Conservation (phyloP, 2,329 filamentous ascomycete genomes). For the Myrmaecium sp. region DNA sequence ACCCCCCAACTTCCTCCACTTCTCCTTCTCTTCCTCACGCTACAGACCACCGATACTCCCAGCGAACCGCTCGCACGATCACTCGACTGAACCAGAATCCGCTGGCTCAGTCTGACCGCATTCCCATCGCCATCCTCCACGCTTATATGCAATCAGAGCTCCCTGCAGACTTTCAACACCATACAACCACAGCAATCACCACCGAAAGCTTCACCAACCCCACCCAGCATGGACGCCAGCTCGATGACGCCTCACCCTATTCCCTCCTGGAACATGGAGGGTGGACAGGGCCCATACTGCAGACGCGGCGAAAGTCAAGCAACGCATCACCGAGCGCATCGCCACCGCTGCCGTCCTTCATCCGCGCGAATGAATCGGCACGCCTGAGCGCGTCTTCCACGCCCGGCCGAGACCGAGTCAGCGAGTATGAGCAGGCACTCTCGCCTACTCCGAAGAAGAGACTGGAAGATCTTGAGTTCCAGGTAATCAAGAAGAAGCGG, state of each 20-base stretch:
- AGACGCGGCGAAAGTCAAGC: slow-evolving; percentile 6
- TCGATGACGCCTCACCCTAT: slow-evolving; percentile 28
- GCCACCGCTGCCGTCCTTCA: slow-evolving; percentile 9
- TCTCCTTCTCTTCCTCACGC: too few relatives aligned
- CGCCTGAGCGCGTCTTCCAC: slow-evolving; percentile 19
- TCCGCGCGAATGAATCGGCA: slow-evolving; percentile 8
- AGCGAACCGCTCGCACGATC: too few relatives aligned
- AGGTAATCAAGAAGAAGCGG: slow-evolving; percentile 31
- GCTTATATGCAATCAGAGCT: slow-evolving; percentile 52
- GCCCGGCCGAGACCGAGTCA: slow-evolving; percentile 33
- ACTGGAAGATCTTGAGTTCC: slow-evolving; percentile 31
- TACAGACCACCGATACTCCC: too few relatives aligned
- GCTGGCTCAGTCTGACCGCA: slow-evolving; percentile 38
- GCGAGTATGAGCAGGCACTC: slow-evolving; percentile 36
- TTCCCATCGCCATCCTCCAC: slow-evolving; percentile 15
- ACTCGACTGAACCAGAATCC: slow-evolving; percentile 35
- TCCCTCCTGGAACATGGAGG: slow-evolving; percentile 22
- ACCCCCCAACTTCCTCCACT: too few relatives aligned
- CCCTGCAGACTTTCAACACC: slow-evolving; percentile 31
- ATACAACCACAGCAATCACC: slow-evolving; percentile 21
- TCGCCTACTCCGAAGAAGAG: slow-evolving; percentile 21
- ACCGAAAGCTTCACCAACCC: slow-evolving; percentile 16
- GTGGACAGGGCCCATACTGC: slow-evolving; percentile 10
- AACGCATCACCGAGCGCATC: slow-evolving; percentile 4
- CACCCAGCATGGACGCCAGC: slow-evolving; percentile 43